These are phyloP conservation scores for Aspergillus ibericus DNA, from an alignment of 2,329 filamentous ascomycete species.

Conservation along the genomic window DNA sequence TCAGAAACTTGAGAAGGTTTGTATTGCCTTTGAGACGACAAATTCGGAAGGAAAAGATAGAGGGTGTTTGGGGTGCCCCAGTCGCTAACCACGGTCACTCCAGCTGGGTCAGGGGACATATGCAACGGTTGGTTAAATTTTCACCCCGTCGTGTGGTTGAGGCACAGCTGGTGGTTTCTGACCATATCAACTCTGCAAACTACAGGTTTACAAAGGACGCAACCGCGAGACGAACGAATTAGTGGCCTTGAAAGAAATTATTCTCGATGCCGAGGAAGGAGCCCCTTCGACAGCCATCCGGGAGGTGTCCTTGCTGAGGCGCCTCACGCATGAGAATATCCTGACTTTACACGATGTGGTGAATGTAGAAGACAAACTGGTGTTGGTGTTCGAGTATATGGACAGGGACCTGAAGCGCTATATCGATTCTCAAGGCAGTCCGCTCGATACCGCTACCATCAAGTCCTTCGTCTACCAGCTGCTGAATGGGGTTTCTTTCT, in stretches of 20 bases:
- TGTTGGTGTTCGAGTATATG: conserved; percentile 98
- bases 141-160: neutral
- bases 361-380: conserved; percentile 97
- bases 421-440: conserved; percentile 89
- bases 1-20: neutral
- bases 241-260: neutral
- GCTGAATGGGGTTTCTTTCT: conserved; percentile 90
- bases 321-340: conserved; percentile 97
- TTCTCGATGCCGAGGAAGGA: conserved; percentile 67
- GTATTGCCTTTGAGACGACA: neutral
- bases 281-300: conserved; percentile 94
- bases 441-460: conserved; percentile 82
- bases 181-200: neutral
- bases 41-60: neutral
- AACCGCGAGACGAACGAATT: neutral
- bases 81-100: neutral
- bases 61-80: neutral
- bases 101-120: conserved; percentile 1
- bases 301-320: conserved; percentile 98
- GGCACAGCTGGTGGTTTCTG: neutral
- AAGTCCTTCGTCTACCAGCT: conserved; percentile 99
- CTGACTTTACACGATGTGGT: conserved; percentile 96
- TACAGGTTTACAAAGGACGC: neutral
- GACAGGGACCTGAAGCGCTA: conserved; percentile 96
- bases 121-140: neutral